phyloP scores from a whole-genome alignment of 169 alveolate genomes.

The Plasmodium coatneyi region DNA sequence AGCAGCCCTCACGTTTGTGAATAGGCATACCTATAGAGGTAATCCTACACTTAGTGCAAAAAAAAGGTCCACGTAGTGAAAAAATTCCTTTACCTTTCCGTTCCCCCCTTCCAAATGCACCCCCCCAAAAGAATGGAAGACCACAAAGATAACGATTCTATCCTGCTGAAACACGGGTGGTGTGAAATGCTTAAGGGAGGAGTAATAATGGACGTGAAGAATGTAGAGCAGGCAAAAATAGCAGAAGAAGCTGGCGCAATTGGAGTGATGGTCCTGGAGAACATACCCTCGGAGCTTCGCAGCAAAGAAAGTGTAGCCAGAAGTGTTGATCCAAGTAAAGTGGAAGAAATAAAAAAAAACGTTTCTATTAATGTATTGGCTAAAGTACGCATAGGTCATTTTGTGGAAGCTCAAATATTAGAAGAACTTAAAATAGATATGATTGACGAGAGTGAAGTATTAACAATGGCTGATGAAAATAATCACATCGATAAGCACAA shows the following conservation, averaged over 20 bases:
- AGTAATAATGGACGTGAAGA: conserved; percentile 88
- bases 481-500: conserved; percentile 82
- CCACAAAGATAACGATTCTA: conserved; percentile 38
- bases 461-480: conserved; percentile 84
- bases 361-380: conserved; percentile 86
- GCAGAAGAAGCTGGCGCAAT: conserved; percentile 87
- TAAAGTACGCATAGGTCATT: conserved; percentile 87
- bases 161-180: conserved; percentile 78
- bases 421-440: conserved; percentile 82
- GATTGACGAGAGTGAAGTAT: conserved; percentile 87
- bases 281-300: conserved; percentile 87
- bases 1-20: neutral
- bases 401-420: conserved; percentile 84
- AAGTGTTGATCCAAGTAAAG: conserved; percentile 84
- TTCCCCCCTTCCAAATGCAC: neutral
- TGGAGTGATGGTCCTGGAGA: conserved; percentile 88
- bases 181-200: conserved; percentile 85
- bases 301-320: conserved; percentile 83
- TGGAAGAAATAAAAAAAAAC: conserved; percentile 80
- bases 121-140: neutral
- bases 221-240: conserved; percentile 84
- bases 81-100: neutral
- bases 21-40: neutral
- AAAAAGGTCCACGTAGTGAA: neutral
- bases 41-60: neutral